These are phyloP conservation scores for Dysphania ambrosioides DNA, from an alignment of 148 eudicot genomes.

Conservation along the genomic window DNA sequence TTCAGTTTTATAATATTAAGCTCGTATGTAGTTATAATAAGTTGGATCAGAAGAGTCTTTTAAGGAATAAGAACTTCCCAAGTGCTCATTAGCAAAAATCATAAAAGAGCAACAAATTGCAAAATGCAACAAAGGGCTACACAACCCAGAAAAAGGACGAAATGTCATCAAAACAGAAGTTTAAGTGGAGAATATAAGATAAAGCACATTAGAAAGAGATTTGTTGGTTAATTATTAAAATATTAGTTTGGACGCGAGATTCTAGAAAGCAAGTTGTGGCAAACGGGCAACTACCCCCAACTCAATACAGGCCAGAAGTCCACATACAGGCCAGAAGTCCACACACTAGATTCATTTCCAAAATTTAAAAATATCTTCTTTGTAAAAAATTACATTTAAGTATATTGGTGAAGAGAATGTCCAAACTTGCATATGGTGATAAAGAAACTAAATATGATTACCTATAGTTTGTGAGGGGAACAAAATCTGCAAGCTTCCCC, in stretches of 20 bases:
- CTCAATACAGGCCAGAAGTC: neutral
- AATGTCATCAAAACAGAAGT: neutral
- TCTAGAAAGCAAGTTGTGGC: neutral
- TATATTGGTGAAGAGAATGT: neutral
- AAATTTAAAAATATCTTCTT: neutral
- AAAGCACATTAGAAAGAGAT: neutral
- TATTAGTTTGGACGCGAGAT: neutral
- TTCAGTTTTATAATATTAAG: no score
- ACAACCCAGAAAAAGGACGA: neutral
- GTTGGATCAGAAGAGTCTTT: no score
- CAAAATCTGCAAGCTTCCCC: conserved; percentile 83
- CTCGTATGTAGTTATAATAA: no score
- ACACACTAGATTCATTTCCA: neutral
- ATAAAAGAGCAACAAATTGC: no score
- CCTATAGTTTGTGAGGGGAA: conserved; percentile 90
- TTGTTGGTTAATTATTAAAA: neutral
- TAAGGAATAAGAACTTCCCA: no score
- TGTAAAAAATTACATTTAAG: neutral
- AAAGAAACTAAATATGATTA: conserved; percentile 21
- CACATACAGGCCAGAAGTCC: no score
- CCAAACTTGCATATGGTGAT: neutral
- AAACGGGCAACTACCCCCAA: neutral
- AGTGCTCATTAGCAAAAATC: no score
- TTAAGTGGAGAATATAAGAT: neutral
- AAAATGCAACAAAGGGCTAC: neutral